Evolutionary conservation across 495 filamentous ascomycete genomes (phyloP).

Genomic region (Lentithecium fluviatile): DNA sequence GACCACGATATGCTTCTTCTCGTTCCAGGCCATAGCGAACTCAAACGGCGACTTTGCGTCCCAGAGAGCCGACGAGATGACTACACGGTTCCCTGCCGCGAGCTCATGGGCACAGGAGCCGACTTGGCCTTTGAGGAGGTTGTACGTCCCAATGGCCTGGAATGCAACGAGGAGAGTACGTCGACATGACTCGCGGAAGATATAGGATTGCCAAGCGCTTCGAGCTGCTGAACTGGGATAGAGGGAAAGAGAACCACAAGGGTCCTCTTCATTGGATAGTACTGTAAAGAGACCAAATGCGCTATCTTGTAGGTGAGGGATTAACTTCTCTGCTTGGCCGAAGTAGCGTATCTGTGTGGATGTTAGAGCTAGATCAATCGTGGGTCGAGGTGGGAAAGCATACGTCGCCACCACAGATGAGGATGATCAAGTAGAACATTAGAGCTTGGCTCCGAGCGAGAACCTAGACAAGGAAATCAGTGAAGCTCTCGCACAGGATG

Average conservation of each 20-base stretch:
- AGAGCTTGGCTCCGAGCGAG: conserved; percentile 44
- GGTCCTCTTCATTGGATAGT: not conserved
- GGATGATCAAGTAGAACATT: conserved; percentile 22
- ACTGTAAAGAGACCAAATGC: not conserved
- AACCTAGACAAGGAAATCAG: no score
- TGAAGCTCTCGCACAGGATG: no score
- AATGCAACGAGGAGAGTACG: conserved; percentile 15
- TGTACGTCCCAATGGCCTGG: conserved; percentile 9
- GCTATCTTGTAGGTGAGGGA: conserved; percentile 4
- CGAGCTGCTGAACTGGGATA: conserved; percentile 42
- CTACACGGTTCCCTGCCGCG: conserved; percentile 1
- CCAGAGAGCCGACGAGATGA: conserved; percentile 51
- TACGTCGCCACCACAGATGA: conserved; percentile 20
- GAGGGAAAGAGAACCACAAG: conserved; percentile 1
- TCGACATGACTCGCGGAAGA: conserved; percentile 24
- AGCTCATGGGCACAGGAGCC: not conserved
- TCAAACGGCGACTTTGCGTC: conserved; percentile 46
- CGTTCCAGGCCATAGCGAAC: conserved; percentile 51
- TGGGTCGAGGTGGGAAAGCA: not conserved
- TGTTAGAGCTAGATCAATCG: not conserved
- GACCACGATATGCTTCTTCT: conserved; percentile 49
- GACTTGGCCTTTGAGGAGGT: conserved; percentile 1
- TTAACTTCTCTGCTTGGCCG: not conserved
- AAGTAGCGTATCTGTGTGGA: conserved; percentile 3
- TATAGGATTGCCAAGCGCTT: conserved; percentile 24